Base-by-base conservation (phyloP, 2,329 filamentous ascomycete genomes). In the Rhynchosporium agropyri region DNA sequence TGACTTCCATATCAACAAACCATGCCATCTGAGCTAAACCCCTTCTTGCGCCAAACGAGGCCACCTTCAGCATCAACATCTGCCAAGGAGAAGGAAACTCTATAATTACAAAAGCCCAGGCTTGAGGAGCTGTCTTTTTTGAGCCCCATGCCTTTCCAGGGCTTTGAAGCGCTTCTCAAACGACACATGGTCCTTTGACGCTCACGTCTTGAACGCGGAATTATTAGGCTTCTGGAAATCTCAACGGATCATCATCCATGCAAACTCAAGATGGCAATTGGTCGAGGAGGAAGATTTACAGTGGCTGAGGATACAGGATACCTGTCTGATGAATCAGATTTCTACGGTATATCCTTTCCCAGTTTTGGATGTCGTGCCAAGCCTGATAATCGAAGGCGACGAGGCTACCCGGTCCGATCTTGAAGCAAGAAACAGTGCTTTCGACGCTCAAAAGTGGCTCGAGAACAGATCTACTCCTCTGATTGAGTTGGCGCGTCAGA, bases 371-470 rank as follows among this genome's bases (percentile, higher is more conserved):
- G 10, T 29, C 29, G 10, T 42, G 31, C 58, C 58, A 58, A 55
- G 42, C 64, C 65, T 70, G 57, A 68, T 46, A 59, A 31, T 26
- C 26, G 29, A 67, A 90, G 88, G 88, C 58, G 82, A 85, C 61
- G 78, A 83, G 8, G 74, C 80, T 6, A 78, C 79, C 31, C 78
- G 80, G 56, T 70, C 74, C 20, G 72, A 74, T 1, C 79, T 89
- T 0, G 77, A 84, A 67, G 69, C 76, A n/a, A 79, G 81, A 51
- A 82, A 82, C 13, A 72, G 76, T n/a, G 69, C 70, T 15, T 86
- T 87, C 68, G 77, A 86, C 66, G 74, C 79, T 31, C 69, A 77
- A 12, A 70, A 74, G 43, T 88, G 84, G 80, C 84, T 81, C 79
- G 63, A 74, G 60, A 45, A 76, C 62, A 61, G 74, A 74, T 48